Evolutionary conservation across 1,284 basidiomycete genomes (phyloP).

Genomic region (Ceratobasidium sp.): DNA sequence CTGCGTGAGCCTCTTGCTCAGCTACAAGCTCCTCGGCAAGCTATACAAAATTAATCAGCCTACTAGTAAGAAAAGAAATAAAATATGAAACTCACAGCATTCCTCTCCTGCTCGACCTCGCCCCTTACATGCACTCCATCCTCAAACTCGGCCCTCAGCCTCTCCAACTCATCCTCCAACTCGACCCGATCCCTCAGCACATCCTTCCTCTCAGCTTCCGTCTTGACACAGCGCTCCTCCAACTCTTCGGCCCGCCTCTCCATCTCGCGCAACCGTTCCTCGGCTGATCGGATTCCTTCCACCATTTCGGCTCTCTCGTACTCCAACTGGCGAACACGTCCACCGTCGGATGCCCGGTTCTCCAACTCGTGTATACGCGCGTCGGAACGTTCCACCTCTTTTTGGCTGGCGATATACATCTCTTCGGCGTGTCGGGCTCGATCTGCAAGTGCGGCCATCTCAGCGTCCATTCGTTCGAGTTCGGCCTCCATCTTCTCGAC

Average conservation of each 20-base stretch:
- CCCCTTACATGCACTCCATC: constrained; percentile 25
- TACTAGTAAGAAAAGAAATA: too few species aligned
- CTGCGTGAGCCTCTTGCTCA: constrained; percentile 28
- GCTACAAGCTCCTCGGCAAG: constrained; percentile 17
- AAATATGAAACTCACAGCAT: constrained; percentile 18
- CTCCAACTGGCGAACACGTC: constrained; percentile 10
- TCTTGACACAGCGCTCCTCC: constrained; percentile 28
- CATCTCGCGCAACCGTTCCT: constrained; percentile 25
- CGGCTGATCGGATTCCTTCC: constrained; percentile 5
- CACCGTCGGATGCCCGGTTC: neutral
- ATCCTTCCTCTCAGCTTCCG: constrained; percentile 22
- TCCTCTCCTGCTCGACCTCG: constrained; percentile 25
- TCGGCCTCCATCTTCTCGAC: constrained; percentile 10
- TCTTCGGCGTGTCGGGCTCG: constrained; percentile 43
- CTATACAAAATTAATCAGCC: neutral
- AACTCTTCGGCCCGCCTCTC: constrained; percentile 16
- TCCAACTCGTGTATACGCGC: neutral
- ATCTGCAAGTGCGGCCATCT: constrained; percentile 35
- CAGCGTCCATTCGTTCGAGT: constrained; percentile 15
- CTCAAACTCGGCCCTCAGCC: constrained; percentile 32
- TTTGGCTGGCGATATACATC: constrained; percentile 30
- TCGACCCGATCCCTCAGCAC: constrained; percentile 31
- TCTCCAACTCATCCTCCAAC: constrained; percentile 39
- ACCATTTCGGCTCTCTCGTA: constrained; percentile 13
- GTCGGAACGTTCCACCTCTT: constrained; percentile 1